Evolutionary conservation across 345 rosid genomes (phyloP), one percentile per base, ranked within the genome.

Genomic region (Reutealis trisperma): DNA sequence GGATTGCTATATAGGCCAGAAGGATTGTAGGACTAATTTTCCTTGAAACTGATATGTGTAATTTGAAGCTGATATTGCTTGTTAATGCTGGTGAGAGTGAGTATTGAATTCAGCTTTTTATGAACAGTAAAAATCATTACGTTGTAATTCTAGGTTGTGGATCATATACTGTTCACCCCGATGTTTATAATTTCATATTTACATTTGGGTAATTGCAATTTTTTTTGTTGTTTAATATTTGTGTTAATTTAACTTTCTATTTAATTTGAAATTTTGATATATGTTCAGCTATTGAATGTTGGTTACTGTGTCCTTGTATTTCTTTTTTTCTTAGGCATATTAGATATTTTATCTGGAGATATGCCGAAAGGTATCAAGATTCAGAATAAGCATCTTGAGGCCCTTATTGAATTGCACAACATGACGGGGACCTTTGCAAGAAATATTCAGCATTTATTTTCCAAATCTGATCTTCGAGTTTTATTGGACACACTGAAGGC

Each of bases 321-420:
- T 30, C n/a, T n/a, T 80, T 63, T 63, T 67, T 67, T 70, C 41
- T 34, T 79, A 96, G 98, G 99, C 55, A 83, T 96, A 85, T 78
- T 96, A 78, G 99, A 96, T 83, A 84, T 92, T 74, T 79, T 93
- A 80, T 91, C 95, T 62, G 98, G 94, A 81, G 98, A 96, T 84
- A 84, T 93, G 90, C 93, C 93, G n/a, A 96, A 92, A 87, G 97
- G 94, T 73, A 88, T 87, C 82, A 87, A 89, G 83, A 85, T 93
- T 83, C 99, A 96, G 83, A 85, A 94, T 51, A 93, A 91, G 88
- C 99, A 96, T 83, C 92, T 96, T 65, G 97, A 91, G 84, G 88
- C 97, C 74, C 80, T 96, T 80, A 93, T 93, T 80, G 99, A 93
- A 27, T 88, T 96, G 77, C 99, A 96, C 82, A 92, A 90, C 77